A percentile compares a stretch with the other conserved stretches of the same genome.
phyloP scores from a whole-genome alignment of 2,329 filamentous ascomycete species.

The Colletotrichum chrysophilum region DNA sequence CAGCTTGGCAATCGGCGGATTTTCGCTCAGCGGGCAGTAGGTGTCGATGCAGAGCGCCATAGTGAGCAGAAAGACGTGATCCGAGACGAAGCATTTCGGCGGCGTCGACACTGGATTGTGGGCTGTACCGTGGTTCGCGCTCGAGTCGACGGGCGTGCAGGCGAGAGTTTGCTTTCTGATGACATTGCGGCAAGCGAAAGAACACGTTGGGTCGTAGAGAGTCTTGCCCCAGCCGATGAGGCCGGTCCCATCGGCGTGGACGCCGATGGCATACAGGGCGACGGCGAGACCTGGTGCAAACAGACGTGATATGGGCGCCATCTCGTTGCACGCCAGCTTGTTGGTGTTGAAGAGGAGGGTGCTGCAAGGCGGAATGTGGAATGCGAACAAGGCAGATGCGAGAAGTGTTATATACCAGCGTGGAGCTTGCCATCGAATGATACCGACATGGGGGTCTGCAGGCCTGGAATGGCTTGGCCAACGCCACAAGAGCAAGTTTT shows the following conservation, averaged over 20 bases:
- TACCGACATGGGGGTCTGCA: neutral
- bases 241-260: slow-evolving; percentile 1
- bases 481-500: slow-evolving; percentile 12
- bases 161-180: slow-evolving; percentile 26
- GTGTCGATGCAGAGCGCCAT: slow-evolving; percentile 31
- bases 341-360: too few species aligned
- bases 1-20: neutral
- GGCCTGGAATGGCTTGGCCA: slow-evolving; percentile 1
- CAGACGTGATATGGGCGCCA: neutral
- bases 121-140: neutral
- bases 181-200: slow-evolving; percentile 30
- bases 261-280: neutral
- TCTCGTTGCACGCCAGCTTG: neutral
- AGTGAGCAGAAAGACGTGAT: slow-evolving; percentile 28
- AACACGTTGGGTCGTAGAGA: slow-evolving; percentile 29
- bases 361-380: neutral
- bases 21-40: slow-evolving; percentile 19
- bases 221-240: slow-evolving; percentile 20
- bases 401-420: neutral
- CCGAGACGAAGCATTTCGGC: slow-evolving; percentile 28
- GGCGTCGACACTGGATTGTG: slow-evolving; percentile 24
- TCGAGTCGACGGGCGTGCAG: slow-evolving; percentile 22
- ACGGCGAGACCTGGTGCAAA: neutral
- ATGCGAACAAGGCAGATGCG: neutral
- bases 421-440: neutral